Evolutionary conservation across 495 filamentous ascomycete species (phyloP), one percentile per base, ranked within the genome.

Genomic region (Aspergillus affinis): DNA sequence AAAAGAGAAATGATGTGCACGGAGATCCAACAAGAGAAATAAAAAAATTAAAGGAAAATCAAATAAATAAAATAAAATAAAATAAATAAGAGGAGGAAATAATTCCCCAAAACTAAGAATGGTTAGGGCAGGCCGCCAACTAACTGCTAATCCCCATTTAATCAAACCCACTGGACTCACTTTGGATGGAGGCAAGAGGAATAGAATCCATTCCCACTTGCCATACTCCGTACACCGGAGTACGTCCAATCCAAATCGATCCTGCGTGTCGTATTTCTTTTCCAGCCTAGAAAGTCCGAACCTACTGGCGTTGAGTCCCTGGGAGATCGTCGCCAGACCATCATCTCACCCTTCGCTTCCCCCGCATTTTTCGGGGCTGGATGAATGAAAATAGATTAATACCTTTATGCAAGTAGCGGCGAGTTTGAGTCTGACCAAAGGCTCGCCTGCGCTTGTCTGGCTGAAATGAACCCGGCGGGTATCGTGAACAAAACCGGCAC

Each of bases 321-420:
- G 50, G 13, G 49, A 26, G 50, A 52, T 52, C 50, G 50, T 52
- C 50, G 50, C 21, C 21, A 10, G 26, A n/a, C 21, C 9, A 21
- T 13, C 17, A 29, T 29, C 17, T 29, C 3, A 18, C 20, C 3
- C 21, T 10, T 29, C 20, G 19, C 26, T 52, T 27, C 21, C 50
- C 50, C 50, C 50, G 50, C 50, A 52, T 52, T 32, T 10, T 17
- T 51, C 20, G 49, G 49, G 49, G 21, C 27, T 51, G 23, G 27
- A 52, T 27, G 21, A 10, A 8, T 49, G 7, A 41, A 41, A 15
- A 12, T 15, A 41, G 36, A 41, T 41, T 41, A 41, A 41, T 41
- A 6, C 36, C 36, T 41, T 41, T 10, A 41, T 41, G 36, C 36
- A 41, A 41, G 36, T 2, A 41, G 8, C 13, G 13, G 36, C 30